phyloP scores from a whole-genome alignment of 169 alveolate genomes.

The Cryptosporidium felis region DNA sequence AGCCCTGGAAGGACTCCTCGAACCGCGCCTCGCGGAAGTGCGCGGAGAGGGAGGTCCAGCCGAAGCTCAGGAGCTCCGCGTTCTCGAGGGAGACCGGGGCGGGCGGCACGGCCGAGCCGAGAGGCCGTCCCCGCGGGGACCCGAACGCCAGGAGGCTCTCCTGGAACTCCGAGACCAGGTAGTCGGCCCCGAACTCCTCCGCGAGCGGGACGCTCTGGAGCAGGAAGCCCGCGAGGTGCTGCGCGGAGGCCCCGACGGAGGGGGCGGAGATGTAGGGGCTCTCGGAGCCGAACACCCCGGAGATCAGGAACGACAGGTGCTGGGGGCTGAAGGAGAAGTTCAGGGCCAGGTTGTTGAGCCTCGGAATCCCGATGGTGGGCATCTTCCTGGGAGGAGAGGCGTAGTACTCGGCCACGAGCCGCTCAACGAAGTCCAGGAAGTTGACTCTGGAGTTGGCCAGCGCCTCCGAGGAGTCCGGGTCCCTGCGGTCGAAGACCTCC shows the following conservation, averaged over 20 bases:
- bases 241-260: conserved; percentile 57
- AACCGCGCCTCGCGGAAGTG: neutral
- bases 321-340: neutral
- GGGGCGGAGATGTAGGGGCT: conserved; percentile 62
- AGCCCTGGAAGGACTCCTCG: neutral
- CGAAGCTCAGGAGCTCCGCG: neutral
- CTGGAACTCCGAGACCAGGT: conserved; percentile 3
- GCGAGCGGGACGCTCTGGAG: neutral
- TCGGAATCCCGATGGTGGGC: conserved; percentile 65
- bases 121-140: neutral
- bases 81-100: neutral
- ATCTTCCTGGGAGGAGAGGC: conserved; percentile 42
- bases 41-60: neutral
- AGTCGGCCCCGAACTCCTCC: neutral
- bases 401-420: conserved; percentile 35
- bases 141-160: neutral
- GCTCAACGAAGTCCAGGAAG: conserved; percentile 34
- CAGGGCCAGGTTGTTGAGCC: conserved; percentile 24
- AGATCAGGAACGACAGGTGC: neutral
- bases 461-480: neutral
- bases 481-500: neutral
- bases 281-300: conserved; percentile 5
- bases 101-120: no score
- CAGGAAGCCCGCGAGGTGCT: neutral
- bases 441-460: neutral